Evolutionary conservation across 306 rosid species (phyloP).

Genomic region (Corylus americana): DNA sequence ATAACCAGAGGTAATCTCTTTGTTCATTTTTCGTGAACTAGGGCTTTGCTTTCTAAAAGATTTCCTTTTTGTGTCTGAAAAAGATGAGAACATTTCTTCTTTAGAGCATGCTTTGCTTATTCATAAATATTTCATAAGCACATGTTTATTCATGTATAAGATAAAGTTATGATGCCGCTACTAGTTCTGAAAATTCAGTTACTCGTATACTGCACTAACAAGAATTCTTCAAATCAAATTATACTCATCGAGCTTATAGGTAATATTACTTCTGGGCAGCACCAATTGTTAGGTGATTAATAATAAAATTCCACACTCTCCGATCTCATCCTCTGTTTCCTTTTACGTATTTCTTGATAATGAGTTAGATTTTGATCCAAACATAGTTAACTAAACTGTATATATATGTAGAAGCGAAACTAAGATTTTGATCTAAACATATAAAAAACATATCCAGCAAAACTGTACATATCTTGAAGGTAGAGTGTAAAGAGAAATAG

Average conservation of each 20-base stretch:
- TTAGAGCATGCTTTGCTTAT: background rate
- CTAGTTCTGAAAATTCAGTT: background rate
- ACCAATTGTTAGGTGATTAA: background rate
- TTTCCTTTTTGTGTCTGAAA: background rate
- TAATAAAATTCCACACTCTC: background rate
- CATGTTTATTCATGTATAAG: background rate
- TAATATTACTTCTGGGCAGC: background rate
- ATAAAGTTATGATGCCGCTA: too few species aligned
- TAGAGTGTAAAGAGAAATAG: background rate
- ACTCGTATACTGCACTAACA: background rate
- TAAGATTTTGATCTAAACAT: background rate
- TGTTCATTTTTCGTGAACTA: too few species aligned
- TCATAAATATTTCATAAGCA: background rate
- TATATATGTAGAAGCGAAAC: background rate
- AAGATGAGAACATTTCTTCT: background rate
- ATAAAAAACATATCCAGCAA: background rate
- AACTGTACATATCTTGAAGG: background rate
- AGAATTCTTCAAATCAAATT: background rate
- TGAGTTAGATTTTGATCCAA: background rate
- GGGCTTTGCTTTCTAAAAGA: too few species aligned
- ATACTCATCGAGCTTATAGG: background rate
- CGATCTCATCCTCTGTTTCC: background rate
- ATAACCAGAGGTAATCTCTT: too few species aligned
- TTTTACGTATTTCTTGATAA: background rate
- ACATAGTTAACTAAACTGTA: background rate